Conservation (phyloP, 2,329 filamentous ascomycete species). For the Emmonsiellopsis sp. region DNA sequence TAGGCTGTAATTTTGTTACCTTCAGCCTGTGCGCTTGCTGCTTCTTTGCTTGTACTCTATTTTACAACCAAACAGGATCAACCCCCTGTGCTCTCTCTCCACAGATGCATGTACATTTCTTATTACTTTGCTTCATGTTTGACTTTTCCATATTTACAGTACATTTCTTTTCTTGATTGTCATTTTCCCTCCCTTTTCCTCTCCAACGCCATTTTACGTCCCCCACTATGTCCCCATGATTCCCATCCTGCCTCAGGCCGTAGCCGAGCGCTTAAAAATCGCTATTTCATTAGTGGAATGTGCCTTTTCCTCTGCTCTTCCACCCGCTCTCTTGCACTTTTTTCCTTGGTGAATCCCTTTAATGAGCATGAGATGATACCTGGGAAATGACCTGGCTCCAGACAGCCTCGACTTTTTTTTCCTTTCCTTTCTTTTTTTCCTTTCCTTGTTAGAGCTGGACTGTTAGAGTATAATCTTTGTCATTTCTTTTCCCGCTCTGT, state of each 20-base stretch:
- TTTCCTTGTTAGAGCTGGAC: conserved; percentile 3
- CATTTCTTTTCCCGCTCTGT: background rate
- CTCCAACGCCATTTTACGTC: conserved; percentile 3
- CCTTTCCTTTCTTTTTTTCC: conserved; percentile 1
- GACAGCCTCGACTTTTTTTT: background rate
- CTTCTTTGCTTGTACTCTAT: background rate
- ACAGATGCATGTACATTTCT: background rate
- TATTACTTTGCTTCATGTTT: background rate
- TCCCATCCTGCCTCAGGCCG: no score
- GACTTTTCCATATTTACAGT: background rate
- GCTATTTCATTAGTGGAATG: background rate
- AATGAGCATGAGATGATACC: conserved; percentile 2
- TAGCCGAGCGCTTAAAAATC: no score
- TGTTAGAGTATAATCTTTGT: no score
- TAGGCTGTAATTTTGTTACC: background rate
- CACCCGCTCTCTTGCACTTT: background rate
- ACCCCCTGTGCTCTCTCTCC: background rate
- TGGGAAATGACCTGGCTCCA: conserved; percentile 1
- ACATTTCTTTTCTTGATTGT: background rate
- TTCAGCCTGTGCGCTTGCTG: background rate
- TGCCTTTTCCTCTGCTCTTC: background rate
- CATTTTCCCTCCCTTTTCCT: background rate
- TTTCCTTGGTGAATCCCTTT: background rate
- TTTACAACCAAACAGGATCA: background rate
- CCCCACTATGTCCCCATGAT: conserved; percentile 5